Evolutionary conservation across 345 rosid species (phyloP), one percentile per base, ranked within the genome.

Genomic region (Raphanus sativus): DNA sequence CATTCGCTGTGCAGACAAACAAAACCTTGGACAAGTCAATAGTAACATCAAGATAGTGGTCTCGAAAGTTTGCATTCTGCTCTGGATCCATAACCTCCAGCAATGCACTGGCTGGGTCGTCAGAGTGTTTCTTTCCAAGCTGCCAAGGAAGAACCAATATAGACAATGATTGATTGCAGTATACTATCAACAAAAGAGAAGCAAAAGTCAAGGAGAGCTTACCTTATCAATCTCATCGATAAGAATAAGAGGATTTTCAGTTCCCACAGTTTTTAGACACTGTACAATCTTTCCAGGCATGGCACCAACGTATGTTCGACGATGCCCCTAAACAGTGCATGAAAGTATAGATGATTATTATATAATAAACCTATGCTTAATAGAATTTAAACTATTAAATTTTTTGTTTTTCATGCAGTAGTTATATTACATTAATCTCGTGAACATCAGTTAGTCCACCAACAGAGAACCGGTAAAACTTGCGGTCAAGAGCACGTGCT

Each of bases 151-250:
- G 69, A 38, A 62, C 15, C 66, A 69, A 8, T 32, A 62, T 1
- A 62, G 21, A 21, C 21, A 21, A 21, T 21, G 21, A 21, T 21
- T 21, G 21, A 21, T 21, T 21, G 21, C 40, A 62, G 15, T 32
- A 21, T 30, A 32, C 30, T 26, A 34, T 2, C 5, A 75, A 9
- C 59, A 9, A 62, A 21, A 21, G 21, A 21, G 21, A 21, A n/a
- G n/a, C n/a, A n/a, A n/a, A n/a, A n/a, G n/a, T n/a, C n/a, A n/a
- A n/a, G n/a, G n/a, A n/a, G n/a, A n/a, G n/a, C 40, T 2, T 81
- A 91, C 98, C 98, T 91, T 93, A 86, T 93, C 98, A 78, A 93
- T 91, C 85, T 93, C 98, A 82, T 93, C 98, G 33, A 93, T 91
- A 71, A 93, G 83, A 58, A 93, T 94, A 68, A 93, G 90, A 86